Conservation (phyloP, 1,284 basidiomycete species). For the Ceratobasidium theobromae region DNA sequence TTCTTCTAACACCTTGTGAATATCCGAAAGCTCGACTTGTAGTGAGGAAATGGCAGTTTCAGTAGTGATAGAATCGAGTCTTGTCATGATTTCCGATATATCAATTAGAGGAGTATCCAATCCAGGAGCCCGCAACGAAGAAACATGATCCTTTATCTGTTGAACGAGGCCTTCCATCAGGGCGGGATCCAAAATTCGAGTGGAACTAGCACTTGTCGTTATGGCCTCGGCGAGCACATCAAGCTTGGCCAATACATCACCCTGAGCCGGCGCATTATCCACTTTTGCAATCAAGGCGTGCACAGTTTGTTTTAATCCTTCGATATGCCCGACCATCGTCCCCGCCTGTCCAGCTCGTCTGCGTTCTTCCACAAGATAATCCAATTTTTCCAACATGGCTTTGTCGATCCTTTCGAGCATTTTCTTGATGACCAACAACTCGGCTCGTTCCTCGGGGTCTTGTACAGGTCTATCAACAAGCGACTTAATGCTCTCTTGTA, state of each 20-base stretch:
- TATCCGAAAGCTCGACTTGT: neutral
- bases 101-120: neutral
- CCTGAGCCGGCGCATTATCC: slow-evolving; percentile 20
- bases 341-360: neutral
- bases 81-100: neutral
- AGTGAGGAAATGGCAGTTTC: neutral
- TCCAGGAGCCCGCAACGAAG: neutral
- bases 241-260: slow-evolving; percentile 6
- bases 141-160: slow-evolving; percentile 19
- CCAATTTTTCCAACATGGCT: too few species aligned
- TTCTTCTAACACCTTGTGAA: neutral
- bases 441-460: neutral
- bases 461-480: neutral
- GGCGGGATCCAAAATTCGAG: neutral
- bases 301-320: slow-evolving; percentile 39
- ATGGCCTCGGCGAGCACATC: neutral
- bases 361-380: too few species aligned
- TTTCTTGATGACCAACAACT: neutral
- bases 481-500: neutral
- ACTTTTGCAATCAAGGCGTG: slow-evolving; percentile 40
- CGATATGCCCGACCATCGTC: neutral
- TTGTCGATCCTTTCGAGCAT: neutral
- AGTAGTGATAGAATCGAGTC: neutral
- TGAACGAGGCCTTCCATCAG: neutral
- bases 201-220: neutral